Percentiles rank a stretch among this genome's conserved stretches.
Conservation (phyloP, 2,329 filamentous ascomycete species). For the Aspergillus nomiae region DNA sequence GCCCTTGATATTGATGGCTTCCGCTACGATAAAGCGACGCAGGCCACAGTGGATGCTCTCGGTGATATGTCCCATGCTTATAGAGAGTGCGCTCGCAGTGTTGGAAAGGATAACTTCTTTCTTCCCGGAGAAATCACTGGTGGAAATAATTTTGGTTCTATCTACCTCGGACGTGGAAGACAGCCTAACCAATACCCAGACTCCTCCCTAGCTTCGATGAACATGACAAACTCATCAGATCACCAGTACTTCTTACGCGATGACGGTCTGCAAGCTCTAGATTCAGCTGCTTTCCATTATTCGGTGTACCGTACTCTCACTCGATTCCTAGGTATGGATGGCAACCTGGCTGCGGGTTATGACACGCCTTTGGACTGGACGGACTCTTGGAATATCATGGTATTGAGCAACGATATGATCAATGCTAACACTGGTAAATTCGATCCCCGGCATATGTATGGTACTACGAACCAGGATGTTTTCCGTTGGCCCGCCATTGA, state of each 20-base stretch:
- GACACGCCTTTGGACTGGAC: conserved; percentile 59
- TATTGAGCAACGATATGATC: conserved; percentile 61
- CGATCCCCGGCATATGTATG: conserved; percentile 67
- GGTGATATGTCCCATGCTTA: conserved; percentile 60
- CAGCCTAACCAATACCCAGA: conserved; percentile 56
- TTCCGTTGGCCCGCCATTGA: conserved; percentile 64
- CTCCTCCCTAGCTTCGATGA: conserved; percentile 52
- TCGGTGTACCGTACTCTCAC: conserved; percentile 65
- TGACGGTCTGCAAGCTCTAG: conserved; percentile 56
- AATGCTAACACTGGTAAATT: conserved; percentile 63
- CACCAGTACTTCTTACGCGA: conserved; percentile 55
- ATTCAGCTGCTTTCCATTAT: conserved; percentile 65
- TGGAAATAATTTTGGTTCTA: conserved; percentile 61
- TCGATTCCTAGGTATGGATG: conserved; percentile 62
- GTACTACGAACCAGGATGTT: conserved; percentile 67
- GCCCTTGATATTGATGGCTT: conserved; percentile 68
- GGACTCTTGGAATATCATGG: conserved; percentile 58
- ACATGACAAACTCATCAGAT: conserved; percentile 47
- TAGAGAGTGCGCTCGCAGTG: conserved; percentile 57
- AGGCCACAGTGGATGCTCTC: conserved; percentile 63
- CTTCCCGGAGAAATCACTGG: conserved; percentile 65
- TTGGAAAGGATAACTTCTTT: conserved; percentile 66
- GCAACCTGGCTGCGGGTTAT: conserved; percentile 56
- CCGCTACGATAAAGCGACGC: conserved; percentile 67
- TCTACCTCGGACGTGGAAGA: conserved; percentile 65